Evolutionary conservation across 768 basidiomycete genomes (phyloP).

Genomic region (Cantharellus cinnabarinus): DNA sequence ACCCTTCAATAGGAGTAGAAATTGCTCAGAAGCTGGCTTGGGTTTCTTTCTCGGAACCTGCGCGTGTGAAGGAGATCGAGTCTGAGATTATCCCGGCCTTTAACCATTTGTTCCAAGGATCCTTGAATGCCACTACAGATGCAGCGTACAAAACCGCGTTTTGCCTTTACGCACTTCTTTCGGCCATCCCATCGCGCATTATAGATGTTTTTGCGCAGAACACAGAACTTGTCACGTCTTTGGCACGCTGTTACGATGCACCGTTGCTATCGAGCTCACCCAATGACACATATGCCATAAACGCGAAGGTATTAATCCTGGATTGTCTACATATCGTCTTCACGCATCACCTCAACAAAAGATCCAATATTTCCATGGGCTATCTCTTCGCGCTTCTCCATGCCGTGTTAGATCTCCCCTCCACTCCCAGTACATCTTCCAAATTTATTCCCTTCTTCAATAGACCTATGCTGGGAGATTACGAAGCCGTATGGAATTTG

Average conservation of each 20-base stretch:
- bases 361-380: neutral
- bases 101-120: neutral
- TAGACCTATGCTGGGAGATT: conserved; percentile 45
- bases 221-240: neutral
- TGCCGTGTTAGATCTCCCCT: neutral
- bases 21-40: neutral
- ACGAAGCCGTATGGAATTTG: conserved; percentile 47
- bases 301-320: neutral
- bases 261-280: neutral
- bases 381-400: neutral
- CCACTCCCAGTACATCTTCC: neutral
- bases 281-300: neutral
- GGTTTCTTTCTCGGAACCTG: neutral
- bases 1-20: neutral
- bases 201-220: neutral
- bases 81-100: neutral
- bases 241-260: neutral
- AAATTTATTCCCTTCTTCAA: conserved; percentile 29
- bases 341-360: neutral
- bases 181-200: neutral
- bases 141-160: neutral
- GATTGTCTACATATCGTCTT: neutral
- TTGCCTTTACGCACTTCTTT: neutral
- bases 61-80: neutral
- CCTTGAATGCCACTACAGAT: neutral